Evolutionary conservation across 371 early-diverging fungal genomes (phyloP), one percentile per base, ranked within the genome.

Genomic region (Chytridium lagenaria): DNA sequence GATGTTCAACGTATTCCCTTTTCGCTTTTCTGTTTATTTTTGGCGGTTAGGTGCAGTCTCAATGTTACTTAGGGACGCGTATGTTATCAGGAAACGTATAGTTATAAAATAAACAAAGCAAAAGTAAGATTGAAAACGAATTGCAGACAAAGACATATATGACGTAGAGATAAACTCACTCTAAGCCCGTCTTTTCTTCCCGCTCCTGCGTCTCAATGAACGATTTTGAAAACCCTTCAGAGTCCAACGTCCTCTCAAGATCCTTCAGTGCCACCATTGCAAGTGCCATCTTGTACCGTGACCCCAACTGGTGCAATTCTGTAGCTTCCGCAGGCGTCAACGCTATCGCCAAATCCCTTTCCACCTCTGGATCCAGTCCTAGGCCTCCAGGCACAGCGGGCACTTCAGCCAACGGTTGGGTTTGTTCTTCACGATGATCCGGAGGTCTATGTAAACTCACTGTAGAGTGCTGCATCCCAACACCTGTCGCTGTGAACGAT

Each of bases 181-280:
- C 36, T 37, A 63, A 63, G 2, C 63, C 63, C 12, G 2, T 36
- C 36, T 36, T 3, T 36, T 63, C 63, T 23, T 63, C 63, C 36
- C 31, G 26, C 2, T 19, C 36, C 36, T 63, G 36, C 30, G 30
- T 31, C 2, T 63, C 63, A 12, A 63, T 12, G 36, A 63, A 63
- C 36, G 63, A 63, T 37, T 63, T 63, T 12, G 63, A 63, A 37
- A 36, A 63, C 34, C 63, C 63, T 12, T 63, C 63, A 15, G 5
- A 2, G 23, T 55, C 55, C 55, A 55, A 16, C 55, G 55, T 28
- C 55, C 55, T 55, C 26, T 23, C 55, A 5, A 23, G 26, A 55
- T 23, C 55, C 55, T 10, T 28, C 55, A 55, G 10, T 7, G 30
- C 30, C 26, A 55, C 26, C 55, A 28, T 10, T 26, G 55, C 19